Conservation (phyloP, 2,329 filamentous ascomycete genomes). For the Colletotrichum eleusines region DNA sequence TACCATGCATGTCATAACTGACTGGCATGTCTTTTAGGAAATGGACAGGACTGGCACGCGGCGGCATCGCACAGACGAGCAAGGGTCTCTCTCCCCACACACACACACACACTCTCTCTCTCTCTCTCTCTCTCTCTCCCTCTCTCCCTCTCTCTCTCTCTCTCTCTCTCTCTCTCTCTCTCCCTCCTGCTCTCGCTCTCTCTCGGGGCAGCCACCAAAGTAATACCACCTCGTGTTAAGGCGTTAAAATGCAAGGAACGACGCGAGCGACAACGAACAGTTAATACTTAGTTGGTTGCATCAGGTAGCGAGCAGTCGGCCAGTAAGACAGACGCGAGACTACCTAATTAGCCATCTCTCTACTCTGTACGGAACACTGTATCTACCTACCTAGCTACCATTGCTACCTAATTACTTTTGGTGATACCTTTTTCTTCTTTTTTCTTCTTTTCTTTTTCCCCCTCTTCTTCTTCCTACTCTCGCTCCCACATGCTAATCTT, state of each 20-base stretch:
- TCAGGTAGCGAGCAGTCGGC: background rate
- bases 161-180: too few species aligned
- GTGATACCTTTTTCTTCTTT: background rate
- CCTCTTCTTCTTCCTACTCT: background rate
- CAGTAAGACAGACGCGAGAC: background rate
- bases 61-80: slow-evolving; percentile 3
- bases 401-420: background rate
- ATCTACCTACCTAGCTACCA: too few species aligned
- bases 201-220: background rate
- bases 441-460: background rate
- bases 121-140: too few species aligned
- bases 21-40: background rate
- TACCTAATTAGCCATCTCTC: background rate
- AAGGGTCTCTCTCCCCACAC: slow-evolving; percentile 2
- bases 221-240: slow-evolving; percentile 8
- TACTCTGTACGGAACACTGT: background rate
- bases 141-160: too few species aligned
- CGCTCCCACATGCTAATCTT: background rate
- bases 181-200: too few species aligned
- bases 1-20: background rate
- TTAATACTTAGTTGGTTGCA: too few species aligned
- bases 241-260: background rate
- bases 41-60: background rate
- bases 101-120: too few species aligned
- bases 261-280: background rate